phyloP scores from a whole-genome alignment of 164 flowering plant genomes.

The Vitis cinerea region DNA sequence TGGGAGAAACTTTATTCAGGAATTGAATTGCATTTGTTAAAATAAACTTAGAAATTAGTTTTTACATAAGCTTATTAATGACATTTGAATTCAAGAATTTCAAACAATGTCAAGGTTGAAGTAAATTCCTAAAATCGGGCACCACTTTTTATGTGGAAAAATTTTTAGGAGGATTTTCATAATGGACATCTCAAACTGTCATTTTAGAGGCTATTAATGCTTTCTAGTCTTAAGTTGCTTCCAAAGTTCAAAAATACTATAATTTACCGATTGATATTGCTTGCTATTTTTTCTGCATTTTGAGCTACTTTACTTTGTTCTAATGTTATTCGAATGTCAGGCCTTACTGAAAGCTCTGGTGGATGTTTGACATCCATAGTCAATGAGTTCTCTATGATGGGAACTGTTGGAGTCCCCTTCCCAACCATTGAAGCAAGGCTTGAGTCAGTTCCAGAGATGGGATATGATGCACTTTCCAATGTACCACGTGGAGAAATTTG shows the following conservation, averaged over 20 bases:
- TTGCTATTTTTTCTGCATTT: background rate
- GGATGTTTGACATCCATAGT: constrained; percentile 80
- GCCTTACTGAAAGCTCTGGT: constrained; percentile 90
- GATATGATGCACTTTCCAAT: constrained; percentile 79
- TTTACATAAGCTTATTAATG: too few relatives aligned
- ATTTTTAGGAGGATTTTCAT: too few relatives aligned
- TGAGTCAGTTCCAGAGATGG: constrained; percentile 97
- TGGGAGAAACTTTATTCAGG: too few relatives aligned
- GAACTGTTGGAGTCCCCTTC: constrained; percentile 89
- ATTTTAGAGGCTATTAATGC: too few relatives aligned
- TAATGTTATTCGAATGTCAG: constrained; percentile 33
- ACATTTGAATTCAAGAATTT: background rate
- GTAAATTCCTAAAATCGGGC: background rate
- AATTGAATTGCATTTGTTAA: too few relatives aligned
- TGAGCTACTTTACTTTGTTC: background rate
- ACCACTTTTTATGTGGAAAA: too few relatives aligned
- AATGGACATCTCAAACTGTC: too few relatives aligned
- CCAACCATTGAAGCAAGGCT: constrained; percentile 85
- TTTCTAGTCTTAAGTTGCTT: background rate
- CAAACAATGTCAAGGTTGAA: background rate
- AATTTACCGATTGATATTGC: background rate
- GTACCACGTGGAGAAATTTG: constrained; percentile 95
- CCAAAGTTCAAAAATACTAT: background rate
- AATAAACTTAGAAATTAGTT: too few relatives aligned
- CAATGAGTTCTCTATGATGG: constrained; percentile 72